These are phyloP conservation scores for Helotiales sp. DNA, from an alignment of 2,329 filamentous ascomycete species.

Conservation along the genomic window DNA sequence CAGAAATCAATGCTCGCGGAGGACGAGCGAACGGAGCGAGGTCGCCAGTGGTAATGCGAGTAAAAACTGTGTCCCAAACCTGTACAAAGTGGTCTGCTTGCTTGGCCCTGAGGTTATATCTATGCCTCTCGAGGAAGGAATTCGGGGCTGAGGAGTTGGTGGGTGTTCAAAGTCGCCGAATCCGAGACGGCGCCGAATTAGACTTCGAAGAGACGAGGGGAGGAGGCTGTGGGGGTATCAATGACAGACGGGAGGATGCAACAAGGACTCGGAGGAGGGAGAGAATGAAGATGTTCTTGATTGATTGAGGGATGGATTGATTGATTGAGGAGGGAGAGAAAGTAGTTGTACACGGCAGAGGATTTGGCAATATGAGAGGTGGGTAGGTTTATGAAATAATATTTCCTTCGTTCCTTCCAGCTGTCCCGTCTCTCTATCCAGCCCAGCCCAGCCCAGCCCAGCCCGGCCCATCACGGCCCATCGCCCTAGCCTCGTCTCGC, in stretches of 20 bases:
- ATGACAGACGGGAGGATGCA: slow-evolving; percentile 3
- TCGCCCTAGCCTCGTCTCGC: background rate
- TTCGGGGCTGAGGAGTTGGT: slow-evolving; percentile 16
- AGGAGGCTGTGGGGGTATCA: slow-evolving; percentile 14
- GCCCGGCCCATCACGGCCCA: background rate
- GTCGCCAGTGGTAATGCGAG: slow-evolving; percentile 33
- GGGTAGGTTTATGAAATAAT: slow-evolving; percentile 2
- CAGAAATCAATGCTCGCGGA: slow-evolving; percentile 33
- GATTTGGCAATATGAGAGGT: background rate
- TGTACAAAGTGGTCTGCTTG: slow-evolving; percentile 8
- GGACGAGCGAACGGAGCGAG: slow-evolving; percentile 36
- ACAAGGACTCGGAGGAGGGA: background rate
- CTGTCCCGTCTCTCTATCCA: background rate
- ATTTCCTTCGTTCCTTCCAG: background rate
- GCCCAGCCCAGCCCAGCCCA: background rate
- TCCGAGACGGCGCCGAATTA: slow-evolving; percentile 17
- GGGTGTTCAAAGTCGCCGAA: slow-evolving; percentile 16
- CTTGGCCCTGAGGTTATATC: slow-evolving; percentile 17
- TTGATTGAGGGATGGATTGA: background rate
- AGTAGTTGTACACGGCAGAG: background rate
- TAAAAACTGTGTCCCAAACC: slow-evolving; percentile 15
- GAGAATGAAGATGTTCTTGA: slow-evolving; percentile 4
- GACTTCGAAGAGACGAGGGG: slow-evolving; percentile 7
- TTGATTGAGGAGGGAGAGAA: background rate
- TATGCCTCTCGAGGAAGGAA: slow-evolving; percentile 1